Evolutionary conservation across 352 stramenopile species (phyloP).

Genomic region (Blastocystis sp.): DNA sequence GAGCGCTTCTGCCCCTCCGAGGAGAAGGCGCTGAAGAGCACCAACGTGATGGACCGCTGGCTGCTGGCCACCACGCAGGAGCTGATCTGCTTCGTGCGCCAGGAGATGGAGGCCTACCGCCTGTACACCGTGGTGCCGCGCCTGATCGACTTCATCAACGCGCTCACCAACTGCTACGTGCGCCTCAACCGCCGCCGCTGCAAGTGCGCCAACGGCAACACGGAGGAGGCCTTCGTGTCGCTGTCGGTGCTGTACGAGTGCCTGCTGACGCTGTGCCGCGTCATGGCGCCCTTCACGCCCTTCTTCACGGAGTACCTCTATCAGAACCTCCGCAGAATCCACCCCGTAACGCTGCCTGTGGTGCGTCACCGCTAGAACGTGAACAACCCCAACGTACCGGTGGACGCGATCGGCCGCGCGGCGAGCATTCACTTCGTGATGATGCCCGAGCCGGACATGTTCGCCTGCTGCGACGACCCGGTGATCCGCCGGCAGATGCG

Average conservation of each 20-base stretch:
- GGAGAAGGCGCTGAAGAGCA: constrained; percentile 82
- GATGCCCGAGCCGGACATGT: constrained; percentile 87
- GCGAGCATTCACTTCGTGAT: constrained; percentile 91
- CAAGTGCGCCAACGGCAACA: constrained; percentile 87
- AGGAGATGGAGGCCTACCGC: constrained; percentile 96
- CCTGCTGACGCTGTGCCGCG: constrained; percentile 83
- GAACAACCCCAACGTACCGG: constrained; percentile 73
- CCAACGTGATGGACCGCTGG: constrained; percentile 97
- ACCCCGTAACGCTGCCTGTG: constrained; percentile 76
- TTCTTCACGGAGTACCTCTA: constrained; percentile 99
- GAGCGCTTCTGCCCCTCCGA: constrained; percentile 84
- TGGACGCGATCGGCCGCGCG: constrained; percentile 83
- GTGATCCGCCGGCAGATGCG: constrained; percentile 65
- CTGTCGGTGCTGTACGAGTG: constrained; percentile 96
- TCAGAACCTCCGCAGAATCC: constrained; percentile 91
- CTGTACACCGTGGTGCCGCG: constrained; percentile 97
- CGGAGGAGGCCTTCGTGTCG: constrained; percentile 78
- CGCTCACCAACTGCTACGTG: constrained; percentile 99
- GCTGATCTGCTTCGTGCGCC: constrained; percentile 93
- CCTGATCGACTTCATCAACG: constrained; percentile 93
- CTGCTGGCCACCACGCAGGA: constrained; percentile 93
- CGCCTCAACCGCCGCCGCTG: constrained; percentile 94
- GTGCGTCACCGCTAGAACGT: constrained; percentile 71
- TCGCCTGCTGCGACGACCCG: constrained; percentile 67
- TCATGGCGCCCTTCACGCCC: constrained; percentile 98